Conservation (phyloP, 495 filamentous ascomycete species). For the Podospora pseudocomata region DNA sequence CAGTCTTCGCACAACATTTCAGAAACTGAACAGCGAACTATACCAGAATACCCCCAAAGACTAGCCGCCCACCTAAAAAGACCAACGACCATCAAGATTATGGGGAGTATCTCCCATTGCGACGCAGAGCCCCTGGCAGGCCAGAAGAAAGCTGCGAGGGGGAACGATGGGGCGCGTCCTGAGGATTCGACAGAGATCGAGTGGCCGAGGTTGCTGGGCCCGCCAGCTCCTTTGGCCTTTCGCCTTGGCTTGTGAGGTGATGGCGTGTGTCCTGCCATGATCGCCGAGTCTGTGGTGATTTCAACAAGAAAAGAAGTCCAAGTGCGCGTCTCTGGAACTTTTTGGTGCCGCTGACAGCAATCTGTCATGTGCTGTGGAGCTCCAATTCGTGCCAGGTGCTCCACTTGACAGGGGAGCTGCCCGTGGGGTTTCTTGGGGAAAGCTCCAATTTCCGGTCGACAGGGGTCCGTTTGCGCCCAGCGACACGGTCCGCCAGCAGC, state of each 20-base stretch:
- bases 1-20: not conserved
- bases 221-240: constrained; percentile 42
- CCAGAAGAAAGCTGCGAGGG: constrained; percentile 88
- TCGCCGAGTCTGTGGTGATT: constrained; percentile 29
- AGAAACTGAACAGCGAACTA: constrained; percentile 3
- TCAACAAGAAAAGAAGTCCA: constrained; percentile 10
- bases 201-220: constrained; percentile 22
- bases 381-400: not conserved
- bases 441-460: not conserved
- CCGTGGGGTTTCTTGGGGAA: constrained; percentile 4
- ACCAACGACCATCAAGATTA: constrained; percentile 84
- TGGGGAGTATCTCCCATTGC: constrained; percentile 87
- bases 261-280: constrained; percentile 42
- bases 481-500: constrained; percentile 10
- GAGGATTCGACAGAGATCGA: constrained; percentile 30
- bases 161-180: constrained; percentile 59
- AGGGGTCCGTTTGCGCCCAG: not conserved
- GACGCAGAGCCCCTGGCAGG: constrained; percentile 77
- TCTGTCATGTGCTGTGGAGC: not conserved
- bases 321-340: constrained; percentile 14
- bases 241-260: constrained; percentile 51
- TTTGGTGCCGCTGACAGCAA: not conserved
- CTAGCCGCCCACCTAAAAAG: constrained; percentile 91
- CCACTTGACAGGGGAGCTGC: not conserved
- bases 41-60: constrained; percentile 93